Percentiles rank a stretch among this genome's conserved stretches.
These are phyloP conservation scores for Taxillus chinensis DNA, from an alignment of 164 flowering plant genomes.

Conservation along the genomic window DNA sequence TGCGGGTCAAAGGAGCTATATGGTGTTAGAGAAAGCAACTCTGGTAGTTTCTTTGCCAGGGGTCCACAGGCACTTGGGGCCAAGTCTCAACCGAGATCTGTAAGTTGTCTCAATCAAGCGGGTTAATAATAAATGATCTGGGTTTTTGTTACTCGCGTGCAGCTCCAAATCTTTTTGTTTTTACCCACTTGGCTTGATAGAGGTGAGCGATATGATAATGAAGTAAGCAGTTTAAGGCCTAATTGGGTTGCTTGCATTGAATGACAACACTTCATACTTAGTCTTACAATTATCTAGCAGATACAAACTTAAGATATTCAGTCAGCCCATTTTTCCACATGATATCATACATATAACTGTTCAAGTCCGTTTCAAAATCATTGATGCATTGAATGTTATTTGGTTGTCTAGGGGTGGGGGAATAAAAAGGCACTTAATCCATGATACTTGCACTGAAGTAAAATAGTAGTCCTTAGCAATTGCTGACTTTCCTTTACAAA, in stretches of 20 bases:
- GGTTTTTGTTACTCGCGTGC: too few species aligned
- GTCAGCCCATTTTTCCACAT: too few species aligned
- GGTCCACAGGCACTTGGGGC: constrained; percentile 59
- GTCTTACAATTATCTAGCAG: too few species aligned
- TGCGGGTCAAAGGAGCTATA: constrained; percentile 19
- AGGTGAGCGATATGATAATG: constrained; percentile 11
- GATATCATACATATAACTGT: too few species aligned
- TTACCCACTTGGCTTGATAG: constrained; percentile 15
- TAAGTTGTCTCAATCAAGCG: constrained; percentile 35
- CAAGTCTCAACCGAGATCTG: constrained; percentile 32
- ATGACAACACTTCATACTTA: too few species aligned
- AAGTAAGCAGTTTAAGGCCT: too few species aligned
- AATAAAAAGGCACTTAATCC: not conserved
- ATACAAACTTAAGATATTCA: too few species aligned
- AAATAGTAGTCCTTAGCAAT: constrained; percentile 83
- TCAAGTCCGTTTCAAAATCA: too few species aligned
- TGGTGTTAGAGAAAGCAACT: constrained; percentile 25
- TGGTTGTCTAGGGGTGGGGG: too few species aligned
- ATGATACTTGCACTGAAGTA: constrained; percentile 50
- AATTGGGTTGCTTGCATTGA: too few species aligned
- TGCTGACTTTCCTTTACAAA: constrained; percentile 70
- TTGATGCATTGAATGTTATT: too few species aligned
- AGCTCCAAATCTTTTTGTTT: too few species aligned
- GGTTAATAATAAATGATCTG: constrained; percentile 25
- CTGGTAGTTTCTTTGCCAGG: constrained; percentile 64